phyloP scores from a whole-genome alignment of 176 grass and related monocot species.

The Miscanthus lutarioriparius region DNA sequence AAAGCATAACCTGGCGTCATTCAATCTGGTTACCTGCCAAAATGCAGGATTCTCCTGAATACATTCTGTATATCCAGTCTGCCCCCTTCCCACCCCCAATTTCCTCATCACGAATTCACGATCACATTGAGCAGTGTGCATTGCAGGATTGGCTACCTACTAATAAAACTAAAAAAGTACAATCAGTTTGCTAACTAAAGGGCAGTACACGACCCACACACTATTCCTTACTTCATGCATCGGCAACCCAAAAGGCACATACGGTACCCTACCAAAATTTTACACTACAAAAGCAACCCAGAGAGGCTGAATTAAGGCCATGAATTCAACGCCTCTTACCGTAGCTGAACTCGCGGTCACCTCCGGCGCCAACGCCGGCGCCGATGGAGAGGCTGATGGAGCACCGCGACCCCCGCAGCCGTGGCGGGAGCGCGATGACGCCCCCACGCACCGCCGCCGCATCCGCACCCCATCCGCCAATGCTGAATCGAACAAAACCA shows the following conservation, averaged over 20 bases:
- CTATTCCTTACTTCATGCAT: conserved; percentile 28
- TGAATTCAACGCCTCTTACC: conserved; percentile 39
- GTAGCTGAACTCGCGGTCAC: conserved; percentile 57
- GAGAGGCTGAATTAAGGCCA: background rate
- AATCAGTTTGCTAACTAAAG: background rate
- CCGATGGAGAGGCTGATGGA: conserved; percentile 72
- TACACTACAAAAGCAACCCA: background rate
- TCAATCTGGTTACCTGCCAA: background rate
- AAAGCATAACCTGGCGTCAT: background rate
- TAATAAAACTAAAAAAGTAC: background rate
- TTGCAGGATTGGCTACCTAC: background rate
- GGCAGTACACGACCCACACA: background rate
- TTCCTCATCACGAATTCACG: background rate
- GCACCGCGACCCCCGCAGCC: conserved; percentile 51
- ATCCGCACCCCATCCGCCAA: conserved; percentile 19
- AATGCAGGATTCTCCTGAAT: background rate
- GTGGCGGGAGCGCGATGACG: conserved; percentile 26
- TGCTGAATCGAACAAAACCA: conserved; percentile 9
- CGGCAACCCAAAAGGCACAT: conserved; percentile 17
- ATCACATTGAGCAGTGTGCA: background rate
- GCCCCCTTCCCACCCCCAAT: background rate
- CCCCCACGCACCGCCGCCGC: conserved; percentile 32
- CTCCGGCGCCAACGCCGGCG: conserved; percentile 43
- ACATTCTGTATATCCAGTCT: background rate
- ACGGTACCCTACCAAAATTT: background rate